phyloP scores from a whole-genome alignment of 139 green algal genomes.

The Penium margaritaceum region DNA sequence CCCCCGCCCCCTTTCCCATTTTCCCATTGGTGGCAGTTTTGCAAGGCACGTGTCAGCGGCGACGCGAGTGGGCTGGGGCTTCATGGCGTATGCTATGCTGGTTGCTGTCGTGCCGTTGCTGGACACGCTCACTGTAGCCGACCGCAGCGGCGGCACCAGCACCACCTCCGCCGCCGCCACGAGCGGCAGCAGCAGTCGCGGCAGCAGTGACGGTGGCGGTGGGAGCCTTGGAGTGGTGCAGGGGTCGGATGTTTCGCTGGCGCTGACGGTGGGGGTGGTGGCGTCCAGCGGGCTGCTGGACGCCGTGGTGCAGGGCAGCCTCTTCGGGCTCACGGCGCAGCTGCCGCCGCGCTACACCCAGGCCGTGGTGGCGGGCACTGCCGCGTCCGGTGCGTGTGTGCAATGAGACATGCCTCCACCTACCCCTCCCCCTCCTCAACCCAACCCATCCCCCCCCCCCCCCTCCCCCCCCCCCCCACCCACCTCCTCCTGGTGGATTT shows the following conservation, averaged over 20 bases:
- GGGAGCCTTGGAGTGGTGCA: background rate
- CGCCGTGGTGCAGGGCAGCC: constrained; percentile 43
- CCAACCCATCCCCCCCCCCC: background rate
- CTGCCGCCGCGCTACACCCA: constrained; percentile 51
- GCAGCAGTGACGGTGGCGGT: background rate
- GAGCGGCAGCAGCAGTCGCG: background rate
- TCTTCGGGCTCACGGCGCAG: constrained; percentile 44
- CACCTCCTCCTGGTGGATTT: background rate
- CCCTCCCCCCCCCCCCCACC: background rate
- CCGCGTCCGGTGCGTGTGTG: constrained; percentile 25
- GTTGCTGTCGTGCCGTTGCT: constrained; percentile 35
- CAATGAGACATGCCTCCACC: constrained; percentile 6
- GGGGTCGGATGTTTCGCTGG: constrained; percentile 16
- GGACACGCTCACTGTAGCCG: background rate
- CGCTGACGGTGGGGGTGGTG: constrained; percentile 28
- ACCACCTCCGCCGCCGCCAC: background rate
- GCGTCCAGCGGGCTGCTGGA: constrained; percentile 8
- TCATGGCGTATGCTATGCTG: constrained; percentile 36
- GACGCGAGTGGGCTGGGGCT: constrained; percentile 31
- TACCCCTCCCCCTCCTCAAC: background rate
- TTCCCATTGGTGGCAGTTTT: too few species aligned
- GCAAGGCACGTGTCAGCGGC: constrained; percentile 14
- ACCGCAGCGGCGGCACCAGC: background rate
- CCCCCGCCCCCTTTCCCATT: too few species aligned
- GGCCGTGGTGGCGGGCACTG: constrained; percentile 44